Evolutionary conservation across 495 filamentous ascomycete genomes (phyloP).

Genomic region (Aspergillus leporis): DNA sequence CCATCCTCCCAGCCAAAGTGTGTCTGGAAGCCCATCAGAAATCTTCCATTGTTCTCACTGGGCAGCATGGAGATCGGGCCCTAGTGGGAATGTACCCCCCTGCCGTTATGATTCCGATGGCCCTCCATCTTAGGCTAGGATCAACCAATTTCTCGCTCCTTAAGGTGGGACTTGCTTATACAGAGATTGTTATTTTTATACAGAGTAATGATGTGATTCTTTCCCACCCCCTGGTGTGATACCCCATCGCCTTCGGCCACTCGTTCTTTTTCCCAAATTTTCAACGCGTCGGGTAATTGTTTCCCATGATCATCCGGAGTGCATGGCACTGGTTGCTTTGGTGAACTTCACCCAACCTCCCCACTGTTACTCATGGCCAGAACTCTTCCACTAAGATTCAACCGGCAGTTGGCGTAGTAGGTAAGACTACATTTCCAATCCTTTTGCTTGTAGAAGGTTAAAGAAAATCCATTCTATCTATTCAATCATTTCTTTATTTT

Average conservation of each 20-base stretch:
- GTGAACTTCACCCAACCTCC: no score
- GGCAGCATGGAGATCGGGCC: constrained; percentile 27
- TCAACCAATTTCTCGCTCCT: not conserved
- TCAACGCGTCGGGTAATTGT: no score
- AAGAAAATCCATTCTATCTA: no score
- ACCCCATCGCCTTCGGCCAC: no score
- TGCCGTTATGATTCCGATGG: not conserved
- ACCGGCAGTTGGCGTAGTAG: no score
- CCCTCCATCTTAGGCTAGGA: not conserved
- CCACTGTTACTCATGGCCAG: no score
- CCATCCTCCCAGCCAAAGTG: not conserved
- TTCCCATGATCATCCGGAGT: not conserved
- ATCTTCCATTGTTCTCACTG: not conserved
- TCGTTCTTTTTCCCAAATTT: not conserved
- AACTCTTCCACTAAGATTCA: no score
- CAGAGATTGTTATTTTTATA: not conserved
- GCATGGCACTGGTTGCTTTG: not conserved
- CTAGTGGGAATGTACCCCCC: constrained; percentile 40
- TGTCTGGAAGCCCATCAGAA: not conserved
- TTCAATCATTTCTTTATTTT: no score
- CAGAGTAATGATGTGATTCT: not conserved
- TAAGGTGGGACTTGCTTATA: not conserved
- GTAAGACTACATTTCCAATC: no score
- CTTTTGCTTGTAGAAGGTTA: no score
- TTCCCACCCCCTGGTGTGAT: no score